phyloP scores from a whole-genome alignment of 2,329 filamentous ascomycete species.

The Cladorrhinum sp. region DNA sequence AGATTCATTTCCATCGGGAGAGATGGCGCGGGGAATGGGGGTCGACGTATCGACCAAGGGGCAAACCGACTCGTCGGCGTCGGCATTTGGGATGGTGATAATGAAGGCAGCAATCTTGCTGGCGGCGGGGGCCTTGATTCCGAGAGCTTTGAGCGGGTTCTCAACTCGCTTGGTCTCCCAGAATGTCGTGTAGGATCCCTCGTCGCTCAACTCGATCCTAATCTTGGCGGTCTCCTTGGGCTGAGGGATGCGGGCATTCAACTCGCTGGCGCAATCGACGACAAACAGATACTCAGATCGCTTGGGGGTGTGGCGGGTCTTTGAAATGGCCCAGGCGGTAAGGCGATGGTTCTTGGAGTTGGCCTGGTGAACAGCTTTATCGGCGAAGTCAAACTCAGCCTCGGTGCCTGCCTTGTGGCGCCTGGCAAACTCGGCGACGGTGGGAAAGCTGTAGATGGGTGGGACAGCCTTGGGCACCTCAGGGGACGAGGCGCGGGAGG shows the following conservation, averaged over 20 bases:
- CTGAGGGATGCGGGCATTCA: slow-evolving; percentile 4
- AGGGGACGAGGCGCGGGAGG: too few species aligned
- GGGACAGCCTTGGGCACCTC: not conserved
- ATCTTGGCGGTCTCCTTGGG: slow-evolving; percentile 4
- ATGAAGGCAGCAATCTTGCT: slow-evolving; percentile 4
- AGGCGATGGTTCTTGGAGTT: slow-evolving; percentile 10
- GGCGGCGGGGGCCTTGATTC: not conserved
- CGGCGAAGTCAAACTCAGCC: slow-evolving; percentile 3
- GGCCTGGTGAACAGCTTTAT: slow-evolving; percentile 2
- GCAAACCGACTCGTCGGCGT: not conserved
- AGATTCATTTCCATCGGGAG: not conserved
- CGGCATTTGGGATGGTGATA: slow-evolving; percentile 8
- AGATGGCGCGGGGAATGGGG: not conserved
- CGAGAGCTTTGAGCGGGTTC: not conserved
- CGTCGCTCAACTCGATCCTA: slow-evolving; percentile 5
- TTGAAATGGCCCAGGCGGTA: slow-evolving; percentile 9
- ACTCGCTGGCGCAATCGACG: slow-evolving; percentile 9
- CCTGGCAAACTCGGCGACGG: slow-evolving; percentile 7
- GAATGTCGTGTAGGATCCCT: not conserved
- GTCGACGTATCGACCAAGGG: not conserved
- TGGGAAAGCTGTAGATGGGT: slow-evolving; percentile 2
- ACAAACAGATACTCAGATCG: slow-evolving; percentile 9
- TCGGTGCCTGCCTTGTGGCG: slow-evolving; percentile 16
- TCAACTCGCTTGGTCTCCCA: slow-evolving; percentile 14
- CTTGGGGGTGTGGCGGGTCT: slow-evolving; percentile 10